These are phyloP conservation scores for Wickerhamomyces alni DNA, from an alignment of 805 yeast species.

Conservation along the genomic window DNA sequence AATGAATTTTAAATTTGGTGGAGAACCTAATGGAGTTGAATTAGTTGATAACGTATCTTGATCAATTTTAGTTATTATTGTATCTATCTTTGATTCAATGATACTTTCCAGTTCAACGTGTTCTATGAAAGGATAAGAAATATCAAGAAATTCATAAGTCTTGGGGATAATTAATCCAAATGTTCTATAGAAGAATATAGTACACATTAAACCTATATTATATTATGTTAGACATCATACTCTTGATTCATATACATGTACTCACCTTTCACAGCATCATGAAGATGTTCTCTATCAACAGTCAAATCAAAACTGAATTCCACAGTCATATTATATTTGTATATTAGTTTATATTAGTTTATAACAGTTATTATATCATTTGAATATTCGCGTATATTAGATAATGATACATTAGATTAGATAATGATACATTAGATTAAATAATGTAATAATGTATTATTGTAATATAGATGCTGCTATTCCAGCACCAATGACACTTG, in stretches of 20 bases:
- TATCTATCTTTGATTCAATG: constrained; percentile 30
- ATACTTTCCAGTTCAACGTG: constrained; percentile 42
- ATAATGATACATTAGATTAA: too few species aligned
- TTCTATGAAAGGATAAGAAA: constrained; percentile 50
- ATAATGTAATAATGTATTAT: too few species aligned
- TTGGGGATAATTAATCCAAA: constrained; percentile 59
- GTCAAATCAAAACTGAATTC: constrained; percentile 41
- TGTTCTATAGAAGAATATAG: constrained; percentile 62
- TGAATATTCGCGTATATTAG: too few species aligned
- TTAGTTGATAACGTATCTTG: constrained; percentile 5
- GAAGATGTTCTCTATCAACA: constrained; percentile 46
- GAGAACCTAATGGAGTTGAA: constrained; percentile 14
- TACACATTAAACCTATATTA: constrained; percentile 47
- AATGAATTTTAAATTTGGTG: constrained; percentile 9
- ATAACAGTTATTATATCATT: too few species aligned
- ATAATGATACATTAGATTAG: too few species aligned
- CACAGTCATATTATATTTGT: too few species aligned
- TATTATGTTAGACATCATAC: too few species aligned
- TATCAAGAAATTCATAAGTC: constrained; percentile 47
- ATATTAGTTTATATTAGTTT: too few species aligned
- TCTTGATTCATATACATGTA: too few species aligned
- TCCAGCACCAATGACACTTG: constrained; percentile 49
- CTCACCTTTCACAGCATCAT: constrained; percentile 51
- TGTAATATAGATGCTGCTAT: constrained; percentile 40
- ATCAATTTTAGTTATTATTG: constrained; percentile 24